Evolutionary conservation across 306 rosid species (phyloP), one percentile per base, ranked within the genome.

Genomic region (Leucaena leucocephala): DNA sequence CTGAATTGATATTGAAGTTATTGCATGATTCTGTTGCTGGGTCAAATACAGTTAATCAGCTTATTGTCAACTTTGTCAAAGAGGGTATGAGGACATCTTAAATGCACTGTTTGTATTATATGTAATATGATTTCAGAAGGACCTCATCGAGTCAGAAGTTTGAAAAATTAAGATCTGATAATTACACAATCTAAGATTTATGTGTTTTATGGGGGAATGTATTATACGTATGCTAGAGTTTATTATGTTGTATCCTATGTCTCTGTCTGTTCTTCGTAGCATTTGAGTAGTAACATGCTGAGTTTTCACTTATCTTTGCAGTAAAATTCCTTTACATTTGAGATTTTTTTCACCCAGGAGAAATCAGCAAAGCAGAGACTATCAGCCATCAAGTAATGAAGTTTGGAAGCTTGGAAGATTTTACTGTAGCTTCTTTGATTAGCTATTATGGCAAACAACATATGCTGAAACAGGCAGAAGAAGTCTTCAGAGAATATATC

Each of bases 401-500:
- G 74, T 85, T 83, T 74, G 88, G 87, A 59, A 77, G 80, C 74
- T 83, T 84, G 84, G 95, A 88, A 64, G 87, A 89, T 83, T 80
- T 83, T 71, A 65, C 88, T 39, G 79, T 85, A 54, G 92, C 92
- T 80, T 88, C 92, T 80, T 69, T 94, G 75, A 89, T 94, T 78
- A 85, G 81, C 77, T 84, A 82, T 65, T 94, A 84, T 72, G 97
- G 89, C 74, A 92, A 89, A 85, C 91, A 88, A 71, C 89, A 54
- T 54, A 85, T 85, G 83, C 83, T 92, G 83, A 86, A 85, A 85
- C 82, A 86, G 75, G 98, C 98, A 45, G 82, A 86, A 78, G 93
- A 89, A 76, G 68, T 91, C 59, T 94, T 87, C 87, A 84, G 85
- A 61, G 86, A 83, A 82, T 88, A 86, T 84, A 83, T 72, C 38